Conservation (phyloP, 139 green algal genomes). For the Auxenochlorella pyrenoidosa region DNA sequence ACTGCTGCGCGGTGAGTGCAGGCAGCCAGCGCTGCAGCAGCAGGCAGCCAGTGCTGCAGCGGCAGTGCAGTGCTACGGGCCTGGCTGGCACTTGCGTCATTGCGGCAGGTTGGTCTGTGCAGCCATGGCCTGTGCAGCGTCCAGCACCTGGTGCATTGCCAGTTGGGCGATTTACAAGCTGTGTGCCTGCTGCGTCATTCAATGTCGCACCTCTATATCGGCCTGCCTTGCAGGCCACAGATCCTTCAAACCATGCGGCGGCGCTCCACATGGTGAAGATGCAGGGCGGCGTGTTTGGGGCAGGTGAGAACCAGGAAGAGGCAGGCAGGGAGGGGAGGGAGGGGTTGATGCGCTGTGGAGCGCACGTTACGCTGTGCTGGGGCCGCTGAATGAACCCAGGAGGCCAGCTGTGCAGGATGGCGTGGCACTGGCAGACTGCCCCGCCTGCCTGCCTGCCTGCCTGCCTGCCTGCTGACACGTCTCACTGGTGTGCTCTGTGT, state of each 20-base stretch:
- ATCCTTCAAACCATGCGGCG: conserved; percentile 60
- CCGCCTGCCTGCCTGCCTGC: neutral
- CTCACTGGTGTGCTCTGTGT: neutral
- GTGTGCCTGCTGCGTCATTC: neutral
- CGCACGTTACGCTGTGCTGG: neutral
- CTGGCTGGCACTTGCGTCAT: too few species aligned
- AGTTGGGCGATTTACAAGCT: too few species aligned
- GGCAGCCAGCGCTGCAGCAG: too few species aligned
- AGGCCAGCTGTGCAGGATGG: neutral
- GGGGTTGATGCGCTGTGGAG: too few species aligned
- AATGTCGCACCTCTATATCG: neutral
- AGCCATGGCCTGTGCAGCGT: too few species aligned
- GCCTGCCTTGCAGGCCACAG: conserved; percentile 48
- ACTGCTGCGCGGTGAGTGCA: conserved; percentile 54
- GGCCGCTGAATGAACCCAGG: too few species aligned
- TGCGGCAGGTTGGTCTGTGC: too few species aligned
- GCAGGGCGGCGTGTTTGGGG: conserved; percentile 72
- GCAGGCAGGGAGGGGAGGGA: neutral
- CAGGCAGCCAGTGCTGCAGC: too few species aligned
- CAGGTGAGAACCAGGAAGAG: neutral
- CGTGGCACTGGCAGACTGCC: neutral
- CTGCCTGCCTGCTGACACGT: neutral
- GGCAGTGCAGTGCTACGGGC: too few species aligned
- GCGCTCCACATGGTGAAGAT: conserved; percentile 73
- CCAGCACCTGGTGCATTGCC: too few species aligned